These are phyloP conservation scores for Stephania cephalantha DNA, from an alignment of 164 flowering plant species.

Conservation along the genomic window DNA sequence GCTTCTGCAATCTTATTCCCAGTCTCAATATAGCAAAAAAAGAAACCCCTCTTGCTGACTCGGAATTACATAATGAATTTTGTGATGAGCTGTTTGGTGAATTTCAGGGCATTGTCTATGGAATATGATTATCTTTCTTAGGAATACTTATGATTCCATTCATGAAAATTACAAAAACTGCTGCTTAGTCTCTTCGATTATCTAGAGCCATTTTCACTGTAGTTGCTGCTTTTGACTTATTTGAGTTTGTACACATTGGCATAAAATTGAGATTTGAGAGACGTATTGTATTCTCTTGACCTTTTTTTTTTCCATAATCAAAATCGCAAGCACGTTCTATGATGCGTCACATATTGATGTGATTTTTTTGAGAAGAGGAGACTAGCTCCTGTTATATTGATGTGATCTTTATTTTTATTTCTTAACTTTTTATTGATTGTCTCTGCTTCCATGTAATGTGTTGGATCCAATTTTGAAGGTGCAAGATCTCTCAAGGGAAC, in stretches of 20 bases:
- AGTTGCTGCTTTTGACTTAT: not conserved
- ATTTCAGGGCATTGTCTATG: not conserved
- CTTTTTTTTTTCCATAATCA: not conserved
- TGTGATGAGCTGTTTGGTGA: not conserved
- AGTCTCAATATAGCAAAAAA: too few relatives aligned
- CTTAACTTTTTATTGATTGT: not conserved
- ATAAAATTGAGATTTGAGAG: not conserved
- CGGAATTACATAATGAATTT: too few relatives aligned
- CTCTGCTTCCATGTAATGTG: not conserved
- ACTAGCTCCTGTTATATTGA: too few relatives aligned
- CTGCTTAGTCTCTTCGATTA: not conserved
- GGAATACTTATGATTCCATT: not conserved
- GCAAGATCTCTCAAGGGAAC: slow-evolving; percentile 82
- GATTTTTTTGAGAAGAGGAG: too few relatives aligned
- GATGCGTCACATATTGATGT: not conserved
- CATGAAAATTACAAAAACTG: too few relatives aligned
- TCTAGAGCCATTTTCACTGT: not conserved
- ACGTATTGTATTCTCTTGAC: not conserved
- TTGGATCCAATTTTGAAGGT: slow-evolving; percentile 37
- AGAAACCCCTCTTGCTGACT: too few relatives aligned
- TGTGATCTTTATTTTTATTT: too few relatives aligned
- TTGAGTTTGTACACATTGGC: not conserved
- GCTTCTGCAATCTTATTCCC: too few relatives aligned
- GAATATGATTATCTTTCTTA: not conserved
- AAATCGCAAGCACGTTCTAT: not conserved